Evolutionary conservation across 768 basidiomycete genomes (phyloP).

Genomic region (Mycena galopus): DNA sequence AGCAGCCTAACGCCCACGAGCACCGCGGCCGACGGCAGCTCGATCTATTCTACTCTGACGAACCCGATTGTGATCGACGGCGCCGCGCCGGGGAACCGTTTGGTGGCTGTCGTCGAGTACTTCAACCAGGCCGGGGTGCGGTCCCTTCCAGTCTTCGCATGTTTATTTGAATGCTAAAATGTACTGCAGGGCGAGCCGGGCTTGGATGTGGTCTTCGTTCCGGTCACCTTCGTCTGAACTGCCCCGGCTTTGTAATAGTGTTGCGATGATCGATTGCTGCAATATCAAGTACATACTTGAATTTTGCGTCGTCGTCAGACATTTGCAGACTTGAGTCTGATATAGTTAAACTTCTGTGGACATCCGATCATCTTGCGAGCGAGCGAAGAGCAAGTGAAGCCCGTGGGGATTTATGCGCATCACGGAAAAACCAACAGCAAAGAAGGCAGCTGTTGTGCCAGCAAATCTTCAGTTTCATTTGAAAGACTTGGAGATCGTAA

Average conservation of each 20-base stretch:
- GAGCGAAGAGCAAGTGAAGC: no score
- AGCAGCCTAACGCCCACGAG: constrained; percentile 5
- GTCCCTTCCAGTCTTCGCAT: background rate
- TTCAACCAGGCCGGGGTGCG: constrained; percentile 15
- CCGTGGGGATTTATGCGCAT: no score
- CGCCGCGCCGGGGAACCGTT: background rate
- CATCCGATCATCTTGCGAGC: no score
- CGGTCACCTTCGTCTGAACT: constrained; percentile 6
- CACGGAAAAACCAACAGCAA: no score
- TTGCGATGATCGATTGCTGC: background rate
- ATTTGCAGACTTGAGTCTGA: no score
- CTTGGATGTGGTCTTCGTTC: constrained; percentile 7
- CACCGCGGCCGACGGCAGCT: constrained; percentile 6
- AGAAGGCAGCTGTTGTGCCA: no score
- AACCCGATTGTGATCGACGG: constrained; percentile 11
- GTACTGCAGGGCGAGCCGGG: constrained; percentile 1
- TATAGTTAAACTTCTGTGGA: no score
- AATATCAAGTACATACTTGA: background rate
- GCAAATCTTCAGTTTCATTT: no score
- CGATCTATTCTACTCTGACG: background rate
- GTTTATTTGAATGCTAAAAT: background rate
- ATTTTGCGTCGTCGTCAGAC: background rate
- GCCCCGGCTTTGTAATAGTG: background rate
- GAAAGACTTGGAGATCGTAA: no score
- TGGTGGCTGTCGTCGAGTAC: constrained; percentile 10